phyloP scores from a whole-genome alignment of 352 stramenopile genomes.

The Phytopythium sindhum region DNA sequence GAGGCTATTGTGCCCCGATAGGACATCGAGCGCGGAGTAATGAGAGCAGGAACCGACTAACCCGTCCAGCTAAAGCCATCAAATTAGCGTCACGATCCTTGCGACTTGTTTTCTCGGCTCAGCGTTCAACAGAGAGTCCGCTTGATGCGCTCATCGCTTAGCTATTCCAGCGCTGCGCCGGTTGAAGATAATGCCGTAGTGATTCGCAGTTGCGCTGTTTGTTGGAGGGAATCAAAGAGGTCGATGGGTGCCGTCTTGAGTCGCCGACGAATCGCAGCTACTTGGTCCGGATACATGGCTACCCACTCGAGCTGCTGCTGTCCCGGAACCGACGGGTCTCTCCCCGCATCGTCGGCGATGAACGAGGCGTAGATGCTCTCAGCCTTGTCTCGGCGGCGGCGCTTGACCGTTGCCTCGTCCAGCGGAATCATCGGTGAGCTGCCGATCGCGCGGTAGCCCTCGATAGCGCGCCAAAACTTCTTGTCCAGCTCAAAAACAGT shows the following conservation, averaged over 20 bases:
- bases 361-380: conserved; percentile 49
- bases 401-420: conserved; percentile 26
- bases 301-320: conserved; percentile 34
- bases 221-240: conserved; percentile 58
- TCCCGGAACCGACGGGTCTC: not conserved
- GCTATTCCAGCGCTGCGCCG: not conserved
- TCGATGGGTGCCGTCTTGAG: conserved; percentile 24
- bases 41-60: too few relatives aligned
- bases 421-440: conserved; percentile 29
- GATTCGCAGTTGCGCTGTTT: conserved; percentile 48
- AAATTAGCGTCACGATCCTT: too few relatives aligned
- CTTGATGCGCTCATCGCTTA: not conserved
- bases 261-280: conserved; percentile 24
- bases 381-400: conserved; percentile 37
- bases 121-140: too few relatives aligned
- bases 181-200: conserved; percentile 19
- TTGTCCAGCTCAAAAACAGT: conserved; percentile 24
- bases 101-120: not conserved
- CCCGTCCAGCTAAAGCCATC: too few relatives aligned
- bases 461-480: conserved; percentile 67
- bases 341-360: conserved; percentile 7
- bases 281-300: conserved; percentile 45
- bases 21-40: too few relatives aligned
- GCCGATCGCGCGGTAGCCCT: conserved; percentile 52
- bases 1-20: too few relatives aligned